Base-by-base conservation (phyloP, 495 filamentous ascomycete genomes). In the Penicillium atrosanguineum region DNA sequence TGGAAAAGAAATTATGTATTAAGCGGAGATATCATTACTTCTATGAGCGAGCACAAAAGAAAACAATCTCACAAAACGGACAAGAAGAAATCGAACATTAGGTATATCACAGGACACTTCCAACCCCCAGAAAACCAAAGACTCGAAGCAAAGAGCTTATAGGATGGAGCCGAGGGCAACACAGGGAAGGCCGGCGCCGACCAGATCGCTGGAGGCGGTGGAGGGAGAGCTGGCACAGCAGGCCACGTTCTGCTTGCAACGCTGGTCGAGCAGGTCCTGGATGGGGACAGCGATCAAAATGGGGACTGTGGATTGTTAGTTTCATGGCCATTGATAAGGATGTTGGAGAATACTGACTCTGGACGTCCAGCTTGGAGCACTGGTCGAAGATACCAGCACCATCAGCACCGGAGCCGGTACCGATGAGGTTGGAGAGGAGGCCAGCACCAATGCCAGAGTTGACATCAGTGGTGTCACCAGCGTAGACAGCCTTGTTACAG, bases 241-340 rank as follows among this genome's bases (percentile, higher is more conserved):
- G 53, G 76, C 78, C 56, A 76, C 71, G 60, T 74, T 77, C 74
- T 79, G 74, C 68, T 79, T 78, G 72, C 78, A 81, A 62, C 74
- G 59, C 68, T 65, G 69, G 61, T 79, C 69, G 54, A 79, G 68
- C 38, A 77, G 29, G 50, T 80, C 75, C 46, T 69, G 49, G 28
- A 75, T 42, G 49, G 69, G 68, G 50, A 80, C 52, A 25, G 59
- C 62, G 41, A 64, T 56, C 31, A 53, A 11, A 37, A 66, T 53
- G 34, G 71, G 68, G 49, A 71, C 62, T 70, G 44, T 5, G 9
- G 20, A 1, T 29, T 31, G 38, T 64, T 60, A 70, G 60, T 36
- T 28, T 9, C 16, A 3, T 18, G 1, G 2, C 20, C 11, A 21
- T 39, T 2, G 9, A 39, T n/a, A n/a, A 8, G 6, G 38, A 0